phyloP scores from a whole-genome alignment of 495 filamentous ascomycete genomes.

The Trichoderma asperelloides region DNA sequence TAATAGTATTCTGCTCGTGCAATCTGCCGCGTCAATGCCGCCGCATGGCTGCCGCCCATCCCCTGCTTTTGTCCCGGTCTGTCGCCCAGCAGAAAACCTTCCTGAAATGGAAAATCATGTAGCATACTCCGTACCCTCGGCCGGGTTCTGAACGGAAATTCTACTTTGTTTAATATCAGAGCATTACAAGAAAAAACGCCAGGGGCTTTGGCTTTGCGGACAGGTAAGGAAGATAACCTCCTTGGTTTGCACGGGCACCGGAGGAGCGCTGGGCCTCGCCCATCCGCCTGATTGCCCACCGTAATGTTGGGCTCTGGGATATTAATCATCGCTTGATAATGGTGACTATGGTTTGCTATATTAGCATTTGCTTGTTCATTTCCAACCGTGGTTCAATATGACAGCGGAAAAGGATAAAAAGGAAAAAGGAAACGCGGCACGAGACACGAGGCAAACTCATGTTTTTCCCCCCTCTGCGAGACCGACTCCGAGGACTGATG shows the following conservation, averaged over 20 bases:
- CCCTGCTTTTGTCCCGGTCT: background rate
- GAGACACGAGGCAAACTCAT: background rate
- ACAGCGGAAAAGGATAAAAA: background rate
- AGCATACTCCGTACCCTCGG: background rate
- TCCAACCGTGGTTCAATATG: too few relatives aligned
- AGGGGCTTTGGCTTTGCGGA: background rate
- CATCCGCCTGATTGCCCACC: background rate
- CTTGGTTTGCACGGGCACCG: background rate
- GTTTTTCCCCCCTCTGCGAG: background rate
- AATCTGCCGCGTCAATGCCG: background rate
- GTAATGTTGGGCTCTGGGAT: background rate
- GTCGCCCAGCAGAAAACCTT: background rate
- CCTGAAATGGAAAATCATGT: background rate
- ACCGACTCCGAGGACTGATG: background rate
- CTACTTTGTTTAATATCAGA: background rate
- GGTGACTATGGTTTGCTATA: conserved; percentile 52
- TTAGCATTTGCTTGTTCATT: conserved; percentile 16
- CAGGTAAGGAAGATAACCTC: background rate
- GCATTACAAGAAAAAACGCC: background rate
- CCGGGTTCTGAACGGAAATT: background rate
- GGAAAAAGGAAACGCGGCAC: background rate
- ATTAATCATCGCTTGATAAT: conserved; percentile 79
- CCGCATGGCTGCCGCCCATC: background rate
- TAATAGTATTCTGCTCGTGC: background rate
- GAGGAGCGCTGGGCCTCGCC: background rate